Conservation (phyloP, 2,329 filamentous ascomycete species). For the Aspergillus brasiliensis region DNA sequence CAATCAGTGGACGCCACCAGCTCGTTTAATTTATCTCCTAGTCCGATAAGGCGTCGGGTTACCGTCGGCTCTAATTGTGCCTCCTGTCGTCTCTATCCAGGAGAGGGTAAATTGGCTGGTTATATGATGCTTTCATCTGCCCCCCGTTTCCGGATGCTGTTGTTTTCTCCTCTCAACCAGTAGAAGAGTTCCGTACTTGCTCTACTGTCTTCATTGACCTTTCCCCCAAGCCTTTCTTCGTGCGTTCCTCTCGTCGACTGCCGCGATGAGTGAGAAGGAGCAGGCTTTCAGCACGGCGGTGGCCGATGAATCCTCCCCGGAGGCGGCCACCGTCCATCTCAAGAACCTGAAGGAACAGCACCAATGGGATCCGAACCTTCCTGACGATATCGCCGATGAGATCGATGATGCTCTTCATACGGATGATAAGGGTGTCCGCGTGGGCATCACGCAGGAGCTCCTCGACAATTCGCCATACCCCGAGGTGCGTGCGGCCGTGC, state of each 20-base stretch:
- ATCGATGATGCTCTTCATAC: constrained; percentile 60
- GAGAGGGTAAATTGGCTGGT: not conserved
- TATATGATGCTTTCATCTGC: not conserved
- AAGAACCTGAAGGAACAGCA: constrained; percentile 63
- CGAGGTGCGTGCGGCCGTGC: constrained; percentile 66
- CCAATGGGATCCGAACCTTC: constrained; percentile 66
- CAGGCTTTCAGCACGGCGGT: not conserved
- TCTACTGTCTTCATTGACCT: not conserved
- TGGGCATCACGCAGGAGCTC: constrained; percentile 61
- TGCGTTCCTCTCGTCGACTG: not conserved
- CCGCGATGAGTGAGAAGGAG: constrained; percentile 10
- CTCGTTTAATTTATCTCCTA: constrained; percentile 3
- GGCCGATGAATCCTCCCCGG: constrained; percentile 13
- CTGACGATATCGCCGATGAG: constrained; percentile 63
- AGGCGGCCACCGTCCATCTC: constrained; percentile 41
- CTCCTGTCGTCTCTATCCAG: not conserved
- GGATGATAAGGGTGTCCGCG: constrained; percentile 58
- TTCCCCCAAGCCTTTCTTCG: not conserved
- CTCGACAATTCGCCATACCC: constrained; percentile 69
- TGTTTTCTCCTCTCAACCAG: not conserved
- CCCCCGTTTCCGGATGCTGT: not conserved
- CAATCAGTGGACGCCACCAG: constrained; percentile 6
- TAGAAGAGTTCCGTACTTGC: not conserved
- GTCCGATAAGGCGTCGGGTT: constrained; percentile 10
- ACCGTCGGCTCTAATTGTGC: constrained; percentile 8